Conservation (phyloP, 1,284 basidiomycete genomes). For the Pseudozyma hubeiensis region DNA sequence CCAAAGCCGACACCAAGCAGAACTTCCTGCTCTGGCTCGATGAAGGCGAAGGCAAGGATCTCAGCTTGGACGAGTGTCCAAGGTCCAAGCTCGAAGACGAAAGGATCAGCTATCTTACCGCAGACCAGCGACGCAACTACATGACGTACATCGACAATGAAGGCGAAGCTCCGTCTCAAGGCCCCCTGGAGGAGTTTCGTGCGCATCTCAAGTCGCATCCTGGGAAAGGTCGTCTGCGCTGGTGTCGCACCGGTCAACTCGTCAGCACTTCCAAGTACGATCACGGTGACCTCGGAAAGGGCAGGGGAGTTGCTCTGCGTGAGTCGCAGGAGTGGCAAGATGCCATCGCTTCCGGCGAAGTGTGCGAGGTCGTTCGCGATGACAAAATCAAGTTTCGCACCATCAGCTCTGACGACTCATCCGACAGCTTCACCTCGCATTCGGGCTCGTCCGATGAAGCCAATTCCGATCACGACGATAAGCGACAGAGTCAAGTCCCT, state of each 20-base stretch:
- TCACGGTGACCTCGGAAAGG: constrained; percentile 56
- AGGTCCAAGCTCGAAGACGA: constrained; percentile 78
- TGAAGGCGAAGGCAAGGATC: constrained; percentile 75
- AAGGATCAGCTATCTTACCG: constrained; percentile 63
- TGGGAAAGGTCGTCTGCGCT: constrained; percentile 74
- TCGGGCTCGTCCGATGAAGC: constrained; percentile 16
- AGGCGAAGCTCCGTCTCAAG: background rate
- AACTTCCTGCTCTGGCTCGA: constrained; percentile 75
- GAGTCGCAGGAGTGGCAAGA: constrained; percentile 42
- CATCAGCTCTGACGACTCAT: constrained; percentile 19
- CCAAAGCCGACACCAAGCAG: constrained; percentile 40
- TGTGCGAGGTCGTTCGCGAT: constrained; percentile 38
- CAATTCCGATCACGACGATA: background rate
- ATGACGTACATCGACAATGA: constrained; percentile 73
- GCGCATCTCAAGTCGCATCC: constrained; percentile 18
- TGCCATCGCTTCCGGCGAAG: constrained; percentile 28
- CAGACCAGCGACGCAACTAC: constrained; percentile 79
- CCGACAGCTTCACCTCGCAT: constrained; percentile 31
- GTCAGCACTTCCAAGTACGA: constrained; percentile 69
- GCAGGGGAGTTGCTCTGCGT: constrained; percentile 57
- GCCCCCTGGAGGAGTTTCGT: constrained; percentile 12
- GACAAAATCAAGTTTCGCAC: constrained; percentile 52
- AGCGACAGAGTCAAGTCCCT: background rate
- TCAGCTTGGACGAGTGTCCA: constrained; percentile 77
- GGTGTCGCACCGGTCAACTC: constrained; percentile 76